A percentile compares a stretch with the other conserved stretches of the same genome.
Conservation (phyloP, 352 stramenopile species). For the Hyaloperonospora arabidopsidis region DNA sequence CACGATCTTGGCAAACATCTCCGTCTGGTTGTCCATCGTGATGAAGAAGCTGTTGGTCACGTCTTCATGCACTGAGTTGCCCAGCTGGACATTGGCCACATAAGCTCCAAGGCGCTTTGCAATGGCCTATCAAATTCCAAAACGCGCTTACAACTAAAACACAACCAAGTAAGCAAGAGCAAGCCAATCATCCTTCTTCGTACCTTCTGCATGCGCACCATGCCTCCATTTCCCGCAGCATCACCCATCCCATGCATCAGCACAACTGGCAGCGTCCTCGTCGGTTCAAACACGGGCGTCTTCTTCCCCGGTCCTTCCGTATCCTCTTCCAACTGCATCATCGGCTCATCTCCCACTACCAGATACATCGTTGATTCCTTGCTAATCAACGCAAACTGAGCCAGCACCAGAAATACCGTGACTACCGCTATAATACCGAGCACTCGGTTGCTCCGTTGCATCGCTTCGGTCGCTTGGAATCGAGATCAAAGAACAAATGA, state of each 20-base stretch:
- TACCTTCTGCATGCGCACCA: conserved; percentile 78
- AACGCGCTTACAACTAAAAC: not conserved
- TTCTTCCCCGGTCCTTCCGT: conserved; percentile 5
- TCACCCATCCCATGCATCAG: conserved; percentile 94
- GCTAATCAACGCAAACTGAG: conserved; percentile 46
- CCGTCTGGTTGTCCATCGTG: conserved; percentile 87
- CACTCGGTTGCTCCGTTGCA: conserved; percentile 27
- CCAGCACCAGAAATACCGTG: conserved; percentile 37
- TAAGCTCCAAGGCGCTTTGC: conserved; percentile 77
- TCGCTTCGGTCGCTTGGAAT: conserved; percentile 3
- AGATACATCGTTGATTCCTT: conserved; percentile 32
- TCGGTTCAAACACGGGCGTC: conserved; percentile 31
- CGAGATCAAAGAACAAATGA: too few relatives aligned
- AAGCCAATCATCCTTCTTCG: conserved; percentile 1
- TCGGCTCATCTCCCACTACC: conserved; percentile 5
- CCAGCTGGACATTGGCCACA: conserved; percentile 84
- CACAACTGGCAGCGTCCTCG: conserved; percentile 51
- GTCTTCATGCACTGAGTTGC: conserved; percentile 73
- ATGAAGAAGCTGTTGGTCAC: conserved; percentile 91
- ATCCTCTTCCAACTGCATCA: conserved; percentile 17
- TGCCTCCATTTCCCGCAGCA: conserved; percentile 85
- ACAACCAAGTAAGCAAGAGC: not conserved
- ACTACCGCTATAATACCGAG: conserved; percentile 30
- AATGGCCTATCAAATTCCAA: conserved; percentile 42
- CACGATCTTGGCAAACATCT: conserved; percentile 85